Base-by-base conservation (phyloP, 2,329 filamentous ascomycete species). In the Xylariomycetidae sp. region DNA sequence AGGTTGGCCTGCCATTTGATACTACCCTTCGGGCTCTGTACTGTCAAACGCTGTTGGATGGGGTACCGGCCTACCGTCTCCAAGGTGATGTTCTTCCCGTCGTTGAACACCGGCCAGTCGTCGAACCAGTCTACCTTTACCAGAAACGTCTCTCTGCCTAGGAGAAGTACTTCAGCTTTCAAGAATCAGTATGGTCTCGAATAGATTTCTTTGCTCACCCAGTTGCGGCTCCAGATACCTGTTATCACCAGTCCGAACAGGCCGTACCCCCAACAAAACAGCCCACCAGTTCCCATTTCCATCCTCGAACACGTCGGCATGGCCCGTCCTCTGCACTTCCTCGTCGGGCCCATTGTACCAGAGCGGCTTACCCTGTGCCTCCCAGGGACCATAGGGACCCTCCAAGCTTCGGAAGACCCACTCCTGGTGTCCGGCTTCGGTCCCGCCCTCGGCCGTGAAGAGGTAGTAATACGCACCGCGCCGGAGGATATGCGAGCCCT, bases 101-200 rank as follows among this genome's bases (percentile, higher is more conserved):
- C 50, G 33, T 74, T 73, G 37, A 74, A 63, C 1, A 73, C 48
- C 0, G 70, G 71, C 70, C 70, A 74, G 38, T 67, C 64, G 26
- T 73, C 53, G 7, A 61, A 49, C 71, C 70, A 76, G 5, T 64
- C 57, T 0, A 74, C 58, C 1, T 62, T 62, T 10, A 70, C 62
- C 1, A 77, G 46, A 34, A 74, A 72, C 0, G 69, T 67, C 44
- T 75, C 71, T 1, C 69, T 56, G 0, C 67, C 68, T 63, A n/a
- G 13, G 6, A 12, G 7, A 1, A 4, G 15, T n/a, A n/a, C n/a
- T n/a, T 41, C 10, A 10, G 22, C 30, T n/a, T 41, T 26, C 27
- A 31, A 25, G 16, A 20, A 8, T 20, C 12, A 12, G 31, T 30
- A 15, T 19, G 13, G 16, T 6, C 5, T 12, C 12, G 10, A 16